Conservation (phyloP, 78 protist species). For the Monocercomonoides exilis region DNA sequence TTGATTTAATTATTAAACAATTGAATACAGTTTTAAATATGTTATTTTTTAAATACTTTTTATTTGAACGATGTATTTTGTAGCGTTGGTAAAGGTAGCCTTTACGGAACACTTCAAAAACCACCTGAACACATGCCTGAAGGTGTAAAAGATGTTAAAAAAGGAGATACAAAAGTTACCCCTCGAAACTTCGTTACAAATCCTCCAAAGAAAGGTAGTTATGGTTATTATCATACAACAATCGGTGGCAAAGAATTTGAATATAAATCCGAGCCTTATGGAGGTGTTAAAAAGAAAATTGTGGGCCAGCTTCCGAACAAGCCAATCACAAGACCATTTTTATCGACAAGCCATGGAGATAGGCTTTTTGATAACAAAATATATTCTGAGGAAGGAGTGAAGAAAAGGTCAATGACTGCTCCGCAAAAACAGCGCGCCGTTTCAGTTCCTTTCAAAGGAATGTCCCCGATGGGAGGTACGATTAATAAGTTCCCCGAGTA, state of each 20-base stretch:
- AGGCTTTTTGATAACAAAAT: neutral
- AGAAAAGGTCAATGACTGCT: neutral
- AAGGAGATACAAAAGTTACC: neutral
- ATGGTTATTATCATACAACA: neutral
- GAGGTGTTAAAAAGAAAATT: neutral
- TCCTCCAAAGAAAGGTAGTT: neutral
- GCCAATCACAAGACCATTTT: neutral
- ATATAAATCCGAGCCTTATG: neutral
- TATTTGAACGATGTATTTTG: too few species aligned
- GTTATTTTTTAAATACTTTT: neutral
- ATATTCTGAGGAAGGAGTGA: neutral
- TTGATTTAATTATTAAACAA: neutral
- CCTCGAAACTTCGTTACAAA: neutral
- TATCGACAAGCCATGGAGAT: neutral
- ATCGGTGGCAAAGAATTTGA: neutral
- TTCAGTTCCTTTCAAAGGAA: neutral
- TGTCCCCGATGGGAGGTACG: neutral
- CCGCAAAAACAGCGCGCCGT: neutral
- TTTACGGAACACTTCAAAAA: neutral
- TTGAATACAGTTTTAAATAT: neutral
- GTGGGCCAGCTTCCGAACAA: neutral
- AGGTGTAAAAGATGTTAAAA: neutral
- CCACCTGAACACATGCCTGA: neutral
- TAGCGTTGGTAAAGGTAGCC: neutral
- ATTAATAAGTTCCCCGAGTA: neutral